phyloP scores from a whole-genome alignment of 2,329 filamentous ascomycete genomes.

The Alternaria arborescens region DNA sequence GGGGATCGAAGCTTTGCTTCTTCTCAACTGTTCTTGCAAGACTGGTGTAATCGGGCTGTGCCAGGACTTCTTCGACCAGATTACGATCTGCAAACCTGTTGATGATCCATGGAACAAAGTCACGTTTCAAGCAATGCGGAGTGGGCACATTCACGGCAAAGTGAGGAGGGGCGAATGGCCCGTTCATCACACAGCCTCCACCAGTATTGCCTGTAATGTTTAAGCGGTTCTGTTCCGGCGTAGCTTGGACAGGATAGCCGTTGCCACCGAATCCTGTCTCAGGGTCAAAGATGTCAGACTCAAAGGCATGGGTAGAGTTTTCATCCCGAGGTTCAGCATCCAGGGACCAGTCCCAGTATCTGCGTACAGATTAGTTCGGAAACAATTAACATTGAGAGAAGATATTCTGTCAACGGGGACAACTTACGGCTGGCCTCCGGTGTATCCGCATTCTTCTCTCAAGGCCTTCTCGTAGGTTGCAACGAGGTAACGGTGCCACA shows the following conservation, averaged over 20 bases:
- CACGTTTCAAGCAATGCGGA: conserved; percentile 41
- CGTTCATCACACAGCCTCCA: conserved; percentile 45
- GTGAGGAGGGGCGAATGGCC: conserved; percentile 35
- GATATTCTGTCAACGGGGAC: background rate
- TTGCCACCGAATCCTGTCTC: conserved; percentile 47
- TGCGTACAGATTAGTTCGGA: background rate
- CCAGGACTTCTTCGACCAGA: conserved; percentile 35
- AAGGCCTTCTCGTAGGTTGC: conserved; percentile 34
- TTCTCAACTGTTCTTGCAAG: conserved; percentile 40
- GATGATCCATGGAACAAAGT: conserved; percentile 39
- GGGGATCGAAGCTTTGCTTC: conserved; percentile 32
- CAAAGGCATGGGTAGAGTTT: conserved; percentile 19
- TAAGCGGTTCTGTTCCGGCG: conserved; percentile 34
- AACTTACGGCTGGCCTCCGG: conserved; percentile 26
- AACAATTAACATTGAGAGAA: background rate
- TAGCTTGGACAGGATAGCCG: conserved; percentile 39
- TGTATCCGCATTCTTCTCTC: conserved; percentile 17
- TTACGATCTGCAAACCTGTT: conserved; percentile 26
- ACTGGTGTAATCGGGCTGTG: conserved; percentile 39
- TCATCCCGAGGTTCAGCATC: conserved; percentile 29
- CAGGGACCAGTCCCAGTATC: conserved; percentile 48
- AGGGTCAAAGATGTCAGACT: conserved; percentile 30
- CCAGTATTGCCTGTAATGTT: conserved; percentile 41
- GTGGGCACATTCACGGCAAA: conserved; percentile 36
- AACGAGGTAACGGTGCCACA: conserved; percentile 36